Evolutionary conservation across 176 grass and related monocot genomes (phyloP), one percentile per base, ranked within the genome.

Genomic region (Hsuehochloa calcarea): DNA sequence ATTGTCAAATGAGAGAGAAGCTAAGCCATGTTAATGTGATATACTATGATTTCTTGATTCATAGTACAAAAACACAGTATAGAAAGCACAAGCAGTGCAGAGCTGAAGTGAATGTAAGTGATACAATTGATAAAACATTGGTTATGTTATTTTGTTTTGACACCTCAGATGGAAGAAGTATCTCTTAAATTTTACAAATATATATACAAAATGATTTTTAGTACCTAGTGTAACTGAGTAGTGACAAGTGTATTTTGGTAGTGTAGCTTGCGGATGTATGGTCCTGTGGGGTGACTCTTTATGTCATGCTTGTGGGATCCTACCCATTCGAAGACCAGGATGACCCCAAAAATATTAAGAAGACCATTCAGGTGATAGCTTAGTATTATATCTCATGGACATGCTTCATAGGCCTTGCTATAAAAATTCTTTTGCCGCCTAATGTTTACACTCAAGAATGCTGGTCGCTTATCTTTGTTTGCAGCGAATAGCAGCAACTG

Each of bases 281-380:
- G 95, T 97, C 95, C 10, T 97, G 95, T 72, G 95, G 92, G 44
- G 95, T 94, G 12, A 97, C 95, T 84, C 84, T 97, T 20, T 94
- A 94, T 84, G 90, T 97, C 54, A 97, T 97, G 95, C 59, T 97
- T 69, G 90, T 94, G 23, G 92, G 95, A 66, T 92, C 92, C 43
- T 97, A 97, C 65, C 90, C 95, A 49, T 97, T 97, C 79, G 92
- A 97, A 90, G 92, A 97, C 85, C 81, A 71, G 80, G 87, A 91
- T 45, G 95, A 97, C 45, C 95, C 95, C 61, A 97, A 93, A 88
- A 94, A 97, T 85, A 87, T 97, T 27, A 88, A 68, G 80, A 91
- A 94, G 70, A 94, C 66, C 75, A 90, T 97, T 75, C 68, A 82
- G 86, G 95, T 92, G 85, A 75, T 52, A 83, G 45, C 54, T 73